phyloP scores from a whole-genome alignment of 2,329 filamentous ascomycete species.

The Pseudopyrenochaeta lycopersici region DNA sequence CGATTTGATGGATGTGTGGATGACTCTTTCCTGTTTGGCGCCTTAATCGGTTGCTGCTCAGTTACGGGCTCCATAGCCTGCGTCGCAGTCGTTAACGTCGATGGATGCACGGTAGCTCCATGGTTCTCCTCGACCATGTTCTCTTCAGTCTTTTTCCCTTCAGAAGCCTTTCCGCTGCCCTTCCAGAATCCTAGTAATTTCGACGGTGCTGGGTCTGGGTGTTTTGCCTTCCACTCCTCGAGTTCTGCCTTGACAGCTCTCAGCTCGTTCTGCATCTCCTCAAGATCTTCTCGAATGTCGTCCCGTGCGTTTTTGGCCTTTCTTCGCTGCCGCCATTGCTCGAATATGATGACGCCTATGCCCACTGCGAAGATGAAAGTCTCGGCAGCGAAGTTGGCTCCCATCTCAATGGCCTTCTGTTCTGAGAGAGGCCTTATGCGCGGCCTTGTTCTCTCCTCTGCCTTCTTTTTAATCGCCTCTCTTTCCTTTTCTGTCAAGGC shows the following conservation, averaged over 20 bases:
- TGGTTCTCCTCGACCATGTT: conserved; percentile 12
- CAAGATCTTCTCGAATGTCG: conserved; percentile 67
- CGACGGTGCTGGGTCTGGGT: conserved; percentile 35
- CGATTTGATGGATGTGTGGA: neutral
- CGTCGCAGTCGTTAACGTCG: neutral
- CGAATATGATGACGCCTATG: conserved; percentile 68
- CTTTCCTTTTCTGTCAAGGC: conserved; percentile 58
- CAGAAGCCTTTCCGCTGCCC: conserved; percentile 26
- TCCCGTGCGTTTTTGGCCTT: conserved; percentile 69
- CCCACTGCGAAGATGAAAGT: conserved; percentile 72
- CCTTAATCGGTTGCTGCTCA: neutral
- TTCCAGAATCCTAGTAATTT: conserved; percentile 43
- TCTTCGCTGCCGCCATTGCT: conserved; percentile 67
- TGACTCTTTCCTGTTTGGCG: neutral
- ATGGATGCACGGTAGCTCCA: conserved; percentile 1
- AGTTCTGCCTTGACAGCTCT: conserved; percentile 51
- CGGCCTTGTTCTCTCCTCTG: conserved; percentile 53
- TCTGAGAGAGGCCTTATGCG: conserved; percentile 72
- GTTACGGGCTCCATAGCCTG: neutral
- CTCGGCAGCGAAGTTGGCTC: conserved; percentile 74
- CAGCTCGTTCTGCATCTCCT: conserved; percentile 63
- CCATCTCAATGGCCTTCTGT: conserved; percentile 73
- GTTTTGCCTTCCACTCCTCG: conserved; percentile 50
- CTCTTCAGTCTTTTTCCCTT: conserved; percentile 26
- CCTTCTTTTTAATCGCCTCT: conserved; percentile 57